Evolutionary conservation across 352 stramenopile species (phyloP), one percentile per base, ranked within the genome.

Genomic region (Phytophthora pluvialis): DNA sequence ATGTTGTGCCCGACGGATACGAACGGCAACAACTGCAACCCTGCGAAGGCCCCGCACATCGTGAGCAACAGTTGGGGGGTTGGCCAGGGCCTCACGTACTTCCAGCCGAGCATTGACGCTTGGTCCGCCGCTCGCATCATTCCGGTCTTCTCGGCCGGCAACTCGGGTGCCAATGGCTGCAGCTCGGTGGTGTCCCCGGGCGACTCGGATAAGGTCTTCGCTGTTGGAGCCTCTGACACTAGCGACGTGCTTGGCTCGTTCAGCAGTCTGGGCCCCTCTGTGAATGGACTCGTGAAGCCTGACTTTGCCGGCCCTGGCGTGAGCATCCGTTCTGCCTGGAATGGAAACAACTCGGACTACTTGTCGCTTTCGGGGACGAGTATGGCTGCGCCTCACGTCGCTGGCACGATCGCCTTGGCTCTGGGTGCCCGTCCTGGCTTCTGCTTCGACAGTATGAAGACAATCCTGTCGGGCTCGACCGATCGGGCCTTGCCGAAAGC

Each of bases 31-130:
- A 80, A 84, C 61, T 68, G 57, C 18, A 70, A 87, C 31, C 69
- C 77, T 26, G 67, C 74, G 5, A 83, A 87, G 45, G 66, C 73
- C 1, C 80, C 80, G 5, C 67, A 83, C 42, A 68, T 89, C 5
- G 70, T 89, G 13, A 89, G 70, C 75, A 87, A 87, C 46, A 87
- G 77, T 60, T 89, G 80, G 80, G 77, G 72, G 8, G 66, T 18
- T 9, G 53, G 56, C 0, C 71, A 71, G 42, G 77, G 73, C 18
- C 60, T 75, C 32, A 68, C 55, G 9, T 76, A 73, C 46, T 85
- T 79, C 47, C 51, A 75, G 6, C 45, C 72, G 0, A 72, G 36
- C 2, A 15, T 89, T 42, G 67, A 81, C 26, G 73, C 78, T n/a
- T 89, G 80, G 80, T 49, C 53, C 13, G 52, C 60, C 1, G 80